Conservation (phyloP, 768 basidiomycete species). For the Hericium coralloides region DNA sequence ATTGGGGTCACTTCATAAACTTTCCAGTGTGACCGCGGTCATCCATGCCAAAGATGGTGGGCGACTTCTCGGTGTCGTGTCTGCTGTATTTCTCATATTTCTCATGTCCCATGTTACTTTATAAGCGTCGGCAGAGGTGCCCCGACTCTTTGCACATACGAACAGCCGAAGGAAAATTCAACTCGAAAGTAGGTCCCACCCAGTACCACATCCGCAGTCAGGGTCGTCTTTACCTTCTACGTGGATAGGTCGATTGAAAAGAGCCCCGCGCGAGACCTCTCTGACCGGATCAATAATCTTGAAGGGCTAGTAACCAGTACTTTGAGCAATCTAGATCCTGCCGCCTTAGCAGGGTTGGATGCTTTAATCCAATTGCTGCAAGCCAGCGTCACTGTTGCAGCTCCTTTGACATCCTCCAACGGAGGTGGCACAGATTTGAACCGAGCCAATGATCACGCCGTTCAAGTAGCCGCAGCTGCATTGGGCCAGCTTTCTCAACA, state of each 20-base stretch:
- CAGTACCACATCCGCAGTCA: no score
- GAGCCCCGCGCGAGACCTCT: not conserved
- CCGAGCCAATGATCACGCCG: slow-evolving; percentile 6
- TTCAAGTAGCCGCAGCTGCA: slow-evolving; percentile 11
- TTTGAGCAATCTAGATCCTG: slow-evolving; percentile 4
- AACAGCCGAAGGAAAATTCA: slow-evolving; percentile 8
- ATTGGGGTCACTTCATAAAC: not conserved
- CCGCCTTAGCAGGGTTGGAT: slow-evolving; percentile 12
- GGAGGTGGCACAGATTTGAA: not conserved
- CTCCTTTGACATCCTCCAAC: not conserved
- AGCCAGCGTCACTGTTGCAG: not conserved
- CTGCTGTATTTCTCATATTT: not conserved
- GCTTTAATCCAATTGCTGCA: slow-evolving; percentile 14
- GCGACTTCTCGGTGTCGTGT: not conserved
- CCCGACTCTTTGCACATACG: slow-evolving; percentile 12
- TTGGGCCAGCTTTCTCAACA: slow-evolving; percentile 14
- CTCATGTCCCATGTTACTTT: not conserved
- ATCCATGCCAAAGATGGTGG: slow-evolving; percentile 18
- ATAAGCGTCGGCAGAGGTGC: slow-evolving; percentile 13
- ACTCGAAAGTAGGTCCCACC: slow-evolving; percentile 6
- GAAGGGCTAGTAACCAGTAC: slow-evolving; percentile 1
- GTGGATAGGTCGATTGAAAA: slow-evolving; percentile 2
- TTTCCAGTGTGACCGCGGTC: slow-evolving; percentile 17
- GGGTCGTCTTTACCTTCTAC: not conserved
- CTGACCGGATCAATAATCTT: slow-evolving; percentile 1